Base-by-base conservation (phyloP, 176 grass and related monocot genomes). In the Chrysopogon serrulatus region DNA sequence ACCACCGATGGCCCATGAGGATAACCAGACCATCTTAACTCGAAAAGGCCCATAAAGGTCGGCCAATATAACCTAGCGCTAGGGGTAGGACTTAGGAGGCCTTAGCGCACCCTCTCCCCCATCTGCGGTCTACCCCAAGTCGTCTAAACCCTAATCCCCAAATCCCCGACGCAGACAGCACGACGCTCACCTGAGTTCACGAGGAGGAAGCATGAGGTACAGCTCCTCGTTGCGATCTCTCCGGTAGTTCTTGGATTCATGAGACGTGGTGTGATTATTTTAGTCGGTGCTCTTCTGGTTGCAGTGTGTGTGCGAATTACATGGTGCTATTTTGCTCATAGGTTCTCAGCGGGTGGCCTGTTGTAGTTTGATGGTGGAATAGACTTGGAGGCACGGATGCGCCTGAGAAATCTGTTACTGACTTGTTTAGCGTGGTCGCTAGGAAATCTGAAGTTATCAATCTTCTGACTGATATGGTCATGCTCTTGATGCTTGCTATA, bases 191-290 rank as follows among this genome's bases (percentile, higher is more conserved):
- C 53, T 21, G 51, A 21, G 71, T 48, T 17, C 31, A 2, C 49
- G 24, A 70, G 42, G 78, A 82, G 56, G 45, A 66, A 82, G 14
- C 79, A 90, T 90, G 88, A 90, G 83, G 79, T 90, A 71, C 51
- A 36, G 11, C 18, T 59, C n/a, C n/a, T n/a, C 24, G 36, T 17
- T 60, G 65, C 66, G 32, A 79, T 59, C 42, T 27, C 16, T 16
- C 34, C 18, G n/a, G n/a, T 74, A 68, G 24, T 83, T 79, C 7
- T 71, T 31, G 68, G 44, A 79, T 79, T 69, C 80, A 19, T 57
- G 7, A 17, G 44, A 17, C 41, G 21, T 30, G 12, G 12, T 27
- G 24, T 16, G 5, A 5, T 35, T 78, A 11, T 6, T 30, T 31
- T 17, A 30, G n/a, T 28, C 40, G 62, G 40, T 84, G 74, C 6